phyloP scores from a whole-genome alignment of 1,284 basidiomycete genomes.

The Earliella scabrosa region DNA sequence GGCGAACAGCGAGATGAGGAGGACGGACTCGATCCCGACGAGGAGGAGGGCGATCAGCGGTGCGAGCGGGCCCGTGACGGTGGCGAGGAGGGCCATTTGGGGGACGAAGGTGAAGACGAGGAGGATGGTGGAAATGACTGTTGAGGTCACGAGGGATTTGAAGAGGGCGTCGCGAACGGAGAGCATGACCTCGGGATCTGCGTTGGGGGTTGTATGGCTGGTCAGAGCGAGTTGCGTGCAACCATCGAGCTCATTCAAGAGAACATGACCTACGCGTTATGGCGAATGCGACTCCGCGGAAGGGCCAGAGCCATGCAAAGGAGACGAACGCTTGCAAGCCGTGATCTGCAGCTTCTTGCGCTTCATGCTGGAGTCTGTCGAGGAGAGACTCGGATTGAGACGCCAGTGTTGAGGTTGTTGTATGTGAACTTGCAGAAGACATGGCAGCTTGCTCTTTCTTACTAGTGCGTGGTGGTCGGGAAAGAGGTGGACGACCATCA shows the following conservation, averaged over 20 bases:
- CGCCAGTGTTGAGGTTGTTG: too few species aligned
- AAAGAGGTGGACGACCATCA: too few species aligned
- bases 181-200: conserved; percentile 38
- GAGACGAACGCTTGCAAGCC: conserved; percentile 29
- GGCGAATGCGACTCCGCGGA: conserved; percentile 33
- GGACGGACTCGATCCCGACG: conserved; percentile 40
- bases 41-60: conserved; percentile 40
- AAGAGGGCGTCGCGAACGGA: conserved; percentile 43
- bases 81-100: conserved; percentile 65
- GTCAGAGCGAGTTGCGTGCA: background rate
- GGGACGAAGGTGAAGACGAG: conserved; percentile 73
- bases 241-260: background rate
- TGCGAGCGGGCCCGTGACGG: conserved; percentile 66
- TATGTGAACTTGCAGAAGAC: too few species aligned
- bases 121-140: conserved; percentile 50
- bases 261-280: conserved; percentile 27
- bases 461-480: too few species aligned
- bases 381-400: conserved; percentile 9
- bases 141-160: conserved; percentile 44
- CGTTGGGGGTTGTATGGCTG: background rate
- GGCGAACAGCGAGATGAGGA: conserved; percentile 50
- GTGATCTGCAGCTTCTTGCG: conserved; percentile 17
- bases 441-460: too few species aligned
- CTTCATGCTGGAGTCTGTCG: conserved; percentile 24
- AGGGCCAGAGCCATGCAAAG: conserved; percentile 38